These are phyloP conservation scores for Trichoderma harzianum DNA, from an alignment of 2,329 filamentous ascomycete genomes.

Conservation along the genomic window DNA sequence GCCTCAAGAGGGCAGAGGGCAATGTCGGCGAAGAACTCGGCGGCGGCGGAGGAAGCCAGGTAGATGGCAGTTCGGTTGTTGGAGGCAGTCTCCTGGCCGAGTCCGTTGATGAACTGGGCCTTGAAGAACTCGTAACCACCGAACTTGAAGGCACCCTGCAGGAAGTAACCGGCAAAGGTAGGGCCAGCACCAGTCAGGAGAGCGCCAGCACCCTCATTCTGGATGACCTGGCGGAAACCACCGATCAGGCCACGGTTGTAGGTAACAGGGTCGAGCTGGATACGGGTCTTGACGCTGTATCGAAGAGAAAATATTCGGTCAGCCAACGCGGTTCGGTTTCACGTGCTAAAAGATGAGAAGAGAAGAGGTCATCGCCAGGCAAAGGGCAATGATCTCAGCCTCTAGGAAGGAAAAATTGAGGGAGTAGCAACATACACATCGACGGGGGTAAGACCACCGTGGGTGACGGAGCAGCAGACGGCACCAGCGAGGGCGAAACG, in stretches of 20 bases:
- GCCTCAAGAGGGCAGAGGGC: conserved; percentile 89
- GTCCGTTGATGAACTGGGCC: conserved; percentile 77
- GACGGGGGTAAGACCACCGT: conserved; percentile 94
- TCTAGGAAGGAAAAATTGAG: neutral
- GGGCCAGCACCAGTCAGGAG: conserved; percentile 82
- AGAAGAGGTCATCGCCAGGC: neutral
- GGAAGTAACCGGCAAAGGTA: conserved; percentile 87
- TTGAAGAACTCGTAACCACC: conserved; percentile 97
- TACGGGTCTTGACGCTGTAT: conserved; percentile 85
- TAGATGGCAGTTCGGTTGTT: conserved; percentile 81
- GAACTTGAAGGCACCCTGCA: conserved; percentile 91
- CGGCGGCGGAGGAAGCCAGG: conserved; percentile 64
- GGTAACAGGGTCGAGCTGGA: conserved; percentile 84
- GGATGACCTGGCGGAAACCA: conserved; percentile 81
- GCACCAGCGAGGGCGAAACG: conserved; percentile 96
- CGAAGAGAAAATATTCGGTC: conserved; percentile 21
- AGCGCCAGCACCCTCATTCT: conserved; percentile 80
- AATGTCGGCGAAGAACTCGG: conserved; percentile 71
- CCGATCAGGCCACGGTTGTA: conserved; percentile 88
- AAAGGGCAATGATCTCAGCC: neutral
- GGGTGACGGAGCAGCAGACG: conserved; percentile 96
- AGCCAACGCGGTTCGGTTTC: conserved; percentile 17
- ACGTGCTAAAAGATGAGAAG: neutral
- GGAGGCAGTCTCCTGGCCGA: conserved; percentile 73
- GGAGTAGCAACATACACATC: conserved; percentile 79